Evolutionary conservation across 2,329 filamentous ascomycete genomes (phyloP).

Genomic region (Dryadomyces quercivorus): DNA sequence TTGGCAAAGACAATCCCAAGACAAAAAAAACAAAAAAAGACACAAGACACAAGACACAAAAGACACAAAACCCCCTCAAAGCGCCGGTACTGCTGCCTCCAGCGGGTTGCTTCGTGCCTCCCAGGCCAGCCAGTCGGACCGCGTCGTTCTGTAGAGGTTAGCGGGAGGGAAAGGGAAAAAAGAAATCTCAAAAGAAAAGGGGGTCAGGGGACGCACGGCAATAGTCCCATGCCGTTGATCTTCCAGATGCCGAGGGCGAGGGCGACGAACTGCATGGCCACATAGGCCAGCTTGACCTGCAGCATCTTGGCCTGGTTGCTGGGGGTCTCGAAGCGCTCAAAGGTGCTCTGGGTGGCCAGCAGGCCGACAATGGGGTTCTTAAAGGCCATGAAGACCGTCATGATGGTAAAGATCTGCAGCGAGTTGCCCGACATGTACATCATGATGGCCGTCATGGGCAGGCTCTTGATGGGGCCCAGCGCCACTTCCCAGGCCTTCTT

Average conservation of each 20-base stretch:
- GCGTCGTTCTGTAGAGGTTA: conserved; percentile 58
- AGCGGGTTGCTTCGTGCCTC: conserved; percentile 61
- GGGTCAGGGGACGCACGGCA: conserved; percentile 51
- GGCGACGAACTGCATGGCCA: conserved; percentile 75
- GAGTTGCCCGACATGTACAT: conserved; percentile 99
- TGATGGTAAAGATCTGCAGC: conserved; percentile 97
- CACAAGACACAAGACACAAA: too few relatives aligned
- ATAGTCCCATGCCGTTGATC: conserved; percentile 86
- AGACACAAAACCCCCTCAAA: too few relatives aligned
- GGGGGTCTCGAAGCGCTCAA: conserved; percentile 79
- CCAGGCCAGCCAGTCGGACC: conserved; percentile 97
- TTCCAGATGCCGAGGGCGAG: conserved; percentile 89
- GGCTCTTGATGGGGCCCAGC: conserved; percentile 79
- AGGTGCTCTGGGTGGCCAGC: conserved; percentile 72
- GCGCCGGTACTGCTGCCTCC: conserved; percentile 52
- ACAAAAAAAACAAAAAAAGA: too few relatives aligned
- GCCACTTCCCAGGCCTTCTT: conserved; percentile 99
- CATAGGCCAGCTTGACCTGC: conserved; percentile 76
- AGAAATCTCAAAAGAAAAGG: background rate
- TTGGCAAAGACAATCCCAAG: too few relatives aligned
- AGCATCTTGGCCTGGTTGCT: conserved; percentile 62
- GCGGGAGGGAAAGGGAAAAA: conserved; percentile 4
- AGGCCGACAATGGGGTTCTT: conserved; percentile 87
- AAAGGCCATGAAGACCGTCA: conserved; percentile 99
- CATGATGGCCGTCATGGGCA: conserved; percentile 98